Evolutionary conservation across 257 asterid genomes (phyloP).

Genomic region (Solanum gandarillasii): DNA sequence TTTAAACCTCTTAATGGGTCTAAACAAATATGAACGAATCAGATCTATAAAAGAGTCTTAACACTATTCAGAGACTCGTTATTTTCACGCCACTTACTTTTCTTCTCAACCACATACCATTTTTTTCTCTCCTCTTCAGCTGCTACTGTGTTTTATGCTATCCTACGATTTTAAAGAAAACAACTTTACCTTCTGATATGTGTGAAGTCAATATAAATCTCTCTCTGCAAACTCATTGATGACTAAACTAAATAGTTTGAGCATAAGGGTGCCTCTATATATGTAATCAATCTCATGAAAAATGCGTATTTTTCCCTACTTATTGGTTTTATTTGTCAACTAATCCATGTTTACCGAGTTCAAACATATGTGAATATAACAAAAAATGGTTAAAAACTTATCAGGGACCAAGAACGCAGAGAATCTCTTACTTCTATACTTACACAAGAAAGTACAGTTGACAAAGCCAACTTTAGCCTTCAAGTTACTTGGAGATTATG

Average conservation of each 20-base stretch:
- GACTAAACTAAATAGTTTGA: not conserved
- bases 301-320: not conserved
- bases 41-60: not conserved
- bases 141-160: not conserved
- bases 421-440: too few relatives aligned
- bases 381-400: too few relatives aligned
- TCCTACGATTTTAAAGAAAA: not conserved
- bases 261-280: not conserved
- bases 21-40: not conserved
- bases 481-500: not conserved
- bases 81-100: not conserved
- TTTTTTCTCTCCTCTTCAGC: not conserved
- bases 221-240: not conserved
- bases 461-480: not conserved
- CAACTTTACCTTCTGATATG: not conserved
- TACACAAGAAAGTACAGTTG: too few relatives aligned
- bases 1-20: not conserved
- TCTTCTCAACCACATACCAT: not conserved
- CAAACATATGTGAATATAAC: too few relatives aligned
- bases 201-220: not conserved
- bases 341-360: not conserved
- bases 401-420: too few relatives aligned
- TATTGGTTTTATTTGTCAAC: not conserved
- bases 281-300: not conserved
- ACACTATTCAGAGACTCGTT: too few relatives aligned